Evolutionary conservation across 1,284 basidiomycete genomes (phyloP).

Genomic region (Tilletia walkeri): DNA sequence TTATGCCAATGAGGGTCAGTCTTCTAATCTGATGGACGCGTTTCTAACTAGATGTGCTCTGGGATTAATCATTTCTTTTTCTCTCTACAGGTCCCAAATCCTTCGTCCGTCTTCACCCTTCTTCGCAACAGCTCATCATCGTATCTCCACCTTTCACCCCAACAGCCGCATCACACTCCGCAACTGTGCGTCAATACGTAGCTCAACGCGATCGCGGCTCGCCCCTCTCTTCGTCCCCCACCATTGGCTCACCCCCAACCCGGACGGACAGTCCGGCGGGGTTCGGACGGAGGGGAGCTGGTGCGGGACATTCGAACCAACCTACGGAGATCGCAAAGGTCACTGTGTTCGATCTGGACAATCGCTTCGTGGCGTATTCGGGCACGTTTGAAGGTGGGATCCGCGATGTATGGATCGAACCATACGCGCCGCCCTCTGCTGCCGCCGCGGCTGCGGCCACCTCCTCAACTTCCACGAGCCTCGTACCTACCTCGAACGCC

Average conservation of each 20-base stretch:
- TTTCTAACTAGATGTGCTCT: too few species aligned
- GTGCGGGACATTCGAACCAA: neutral
- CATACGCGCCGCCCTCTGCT: slow-evolving; percentile 2
- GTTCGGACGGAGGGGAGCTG: neutral
- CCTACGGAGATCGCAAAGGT: slow-evolving; percentile 72
- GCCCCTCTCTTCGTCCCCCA: slow-evolving; percentile 14
- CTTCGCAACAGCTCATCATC: slow-evolving; percentile 62
- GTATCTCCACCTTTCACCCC: slow-evolving; percentile 80
- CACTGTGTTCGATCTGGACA: slow-evolving; percentile 86
- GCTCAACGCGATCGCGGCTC: slow-evolving; percentile 24
- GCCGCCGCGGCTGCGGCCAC: neutral
- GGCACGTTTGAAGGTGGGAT: slow-evolving; percentile 44
- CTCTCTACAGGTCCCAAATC: slow-evolving; percentile 31
- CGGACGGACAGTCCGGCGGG: neutral
- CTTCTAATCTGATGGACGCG: too few species aligned
- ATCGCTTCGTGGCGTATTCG: slow-evolving; percentile 79
- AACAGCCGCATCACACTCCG: slow-evolving; percentile 66
- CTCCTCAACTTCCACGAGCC: neutral
- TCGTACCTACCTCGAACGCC: too few species aligned
- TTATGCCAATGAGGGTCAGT: slow-evolving; percentile 63
- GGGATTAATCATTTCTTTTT: too few species aligned
- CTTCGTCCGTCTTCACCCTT: slow-evolving; percentile 36
- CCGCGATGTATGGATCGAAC: slow-evolving; percentile 23
- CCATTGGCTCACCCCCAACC: slow-evolving; percentile 23
- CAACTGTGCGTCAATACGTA: slow-evolving; percentile 73